Evolutionary conservation across 345 rosid species (phyloP), one percentile per base, ranked within the genome.

Genomic region (Eucalyptus fibrosa): DNA sequence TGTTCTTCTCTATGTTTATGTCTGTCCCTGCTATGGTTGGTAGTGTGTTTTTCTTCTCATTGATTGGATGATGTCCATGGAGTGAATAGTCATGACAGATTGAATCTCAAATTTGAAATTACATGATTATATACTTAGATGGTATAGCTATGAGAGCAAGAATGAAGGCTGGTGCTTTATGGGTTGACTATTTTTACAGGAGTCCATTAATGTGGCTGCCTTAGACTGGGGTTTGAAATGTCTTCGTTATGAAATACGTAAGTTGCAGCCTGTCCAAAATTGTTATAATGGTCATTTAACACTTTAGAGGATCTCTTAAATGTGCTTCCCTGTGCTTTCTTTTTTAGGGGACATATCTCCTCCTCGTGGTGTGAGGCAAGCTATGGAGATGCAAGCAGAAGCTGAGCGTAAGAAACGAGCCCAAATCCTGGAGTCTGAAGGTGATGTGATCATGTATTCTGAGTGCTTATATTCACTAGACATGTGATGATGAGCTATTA

Each of bases 371-470:
- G 97, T 98, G 92, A 94, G 95, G 91, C 94, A 89, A 89, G 99
- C 99, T 90, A 98, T 98, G 99, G 99, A 97, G 93, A 96, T 96
- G 99, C 99, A 98, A 91, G 99, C 99, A 90, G 99, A 98, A 94
- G 99, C 99, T 86, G 99, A 98, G 89, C 98, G 98, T 90, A 98
- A 93, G 91, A 96, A 92, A 93, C 94, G 99, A 93, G 98, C 99
- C 89, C 98, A 95, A 93, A 93, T 98, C 91, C 97, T 97, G 67
- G 97, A 98, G 87, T 96, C 99, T 88, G 99, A 97, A 96, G 95
- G 94, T 94, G 86, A 55, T 87, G 87, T 45, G 28, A 12, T 28
- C 56, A n/a, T 40, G 60, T 62, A 83, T 19, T 34, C 17, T 37
- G 28, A 21, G 15, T n/a, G 19, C 42, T 47, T 77, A 12, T 77